These are phyloP conservation scores for Trichoderma semiorbis DNA, from an alignment of 2,329 filamentous ascomycete genomes.

Conservation along the genomic window DNA sequence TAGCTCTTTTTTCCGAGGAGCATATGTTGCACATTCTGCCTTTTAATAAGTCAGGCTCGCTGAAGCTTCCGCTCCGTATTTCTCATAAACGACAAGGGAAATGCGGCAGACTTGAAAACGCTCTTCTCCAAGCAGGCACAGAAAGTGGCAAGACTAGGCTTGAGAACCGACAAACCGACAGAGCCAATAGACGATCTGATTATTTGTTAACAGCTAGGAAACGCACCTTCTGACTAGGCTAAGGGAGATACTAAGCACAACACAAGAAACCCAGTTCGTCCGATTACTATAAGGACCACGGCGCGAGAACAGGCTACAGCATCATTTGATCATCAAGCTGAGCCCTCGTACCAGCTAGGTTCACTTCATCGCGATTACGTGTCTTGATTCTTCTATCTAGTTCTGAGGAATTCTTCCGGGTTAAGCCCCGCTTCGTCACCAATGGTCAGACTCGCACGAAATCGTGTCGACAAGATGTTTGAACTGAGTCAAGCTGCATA, in stretches of 20 bases:
- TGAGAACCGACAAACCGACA: conserved; percentile 28
- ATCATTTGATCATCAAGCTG: background rate
- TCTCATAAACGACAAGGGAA: conserved; percentile 45
- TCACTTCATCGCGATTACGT: background rate
- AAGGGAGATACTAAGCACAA: no score
- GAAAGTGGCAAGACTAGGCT: conserved; percentile 38
- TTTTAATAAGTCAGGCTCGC: background rate
- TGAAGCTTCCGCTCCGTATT: background rate
- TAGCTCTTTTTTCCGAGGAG: background rate
- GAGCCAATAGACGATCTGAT: conserved; percentile 44
- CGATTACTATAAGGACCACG: background rate
- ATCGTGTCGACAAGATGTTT: no score
- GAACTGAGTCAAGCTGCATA: no score
- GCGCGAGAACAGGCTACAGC: background rate
- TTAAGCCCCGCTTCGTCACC: no score
- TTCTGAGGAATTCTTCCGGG: no score
- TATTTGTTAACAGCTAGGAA: background rate
- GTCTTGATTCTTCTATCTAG: background rate
- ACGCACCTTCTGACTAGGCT: no score
- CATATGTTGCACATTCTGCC: background rate
- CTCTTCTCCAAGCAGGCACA: conserved; percentile 63
- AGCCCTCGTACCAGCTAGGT: no score
- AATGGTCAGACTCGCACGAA: no score
- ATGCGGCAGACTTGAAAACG: conserved; percentile 53
- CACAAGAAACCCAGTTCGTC: background rate